These are phyloP conservation scores for Endocalyx cinctus DNA, from an alignment of 2,329 filamentous ascomycete genomes.

Conservation along the genomic window DNA sequence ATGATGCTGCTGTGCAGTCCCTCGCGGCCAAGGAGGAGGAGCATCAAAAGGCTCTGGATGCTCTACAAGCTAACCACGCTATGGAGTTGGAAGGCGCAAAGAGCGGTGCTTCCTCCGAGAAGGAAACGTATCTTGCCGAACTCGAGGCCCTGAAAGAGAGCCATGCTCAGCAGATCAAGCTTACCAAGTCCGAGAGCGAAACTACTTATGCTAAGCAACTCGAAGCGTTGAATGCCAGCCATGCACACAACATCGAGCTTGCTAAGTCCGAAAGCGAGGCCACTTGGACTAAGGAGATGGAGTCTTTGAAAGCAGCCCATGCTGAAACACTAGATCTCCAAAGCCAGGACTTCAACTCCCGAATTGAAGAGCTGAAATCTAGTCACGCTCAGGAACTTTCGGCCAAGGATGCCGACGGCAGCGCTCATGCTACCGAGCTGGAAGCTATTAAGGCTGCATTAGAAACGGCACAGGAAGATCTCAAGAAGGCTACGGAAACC, in stretches of 20 bases:
- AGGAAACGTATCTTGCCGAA: constrained; percentile 43
- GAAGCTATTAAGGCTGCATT: constrained; percentile 23
- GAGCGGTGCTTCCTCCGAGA: constrained; percentile 45
- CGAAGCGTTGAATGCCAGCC: constrained; percentile 44
- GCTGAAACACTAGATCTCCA: constrained; percentile 37
- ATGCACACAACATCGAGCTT: constrained; percentile 45
- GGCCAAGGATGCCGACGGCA: constrained; percentile 22
- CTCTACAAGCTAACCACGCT: constrained; percentile 51
- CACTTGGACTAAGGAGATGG: constrained; percentile 35
- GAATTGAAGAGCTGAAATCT: constrained; percentile 33
- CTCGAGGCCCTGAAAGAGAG: constrained; percentile 50
- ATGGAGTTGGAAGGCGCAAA: constrained; percentile 56
- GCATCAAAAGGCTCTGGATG: constrained; percentile 50
- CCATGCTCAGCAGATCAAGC: constrained; percentile 47
- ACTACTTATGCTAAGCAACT: constrained; percentile 36
- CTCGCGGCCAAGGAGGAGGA: constrained; percentile 44
- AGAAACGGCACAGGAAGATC: constrained; percentile 23
- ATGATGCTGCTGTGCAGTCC: constrained; percentile 15
- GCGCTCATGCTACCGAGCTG: constrained; percentile 18
- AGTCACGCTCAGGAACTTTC: constrained; percentile 29
- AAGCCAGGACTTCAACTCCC: constrained; percentile 34
- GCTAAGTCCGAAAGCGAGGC: constrained; percentile 38
- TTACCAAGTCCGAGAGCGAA: constrained; percentile 38
- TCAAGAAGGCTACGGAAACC: constrained; percentile 30
- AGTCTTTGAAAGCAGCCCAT: constrained; percentile 36